phyloP scores from a whole-genome alignment of 2,329 filamentous ascomycete genomes.

The Aspergillus neoniger region DNA sequence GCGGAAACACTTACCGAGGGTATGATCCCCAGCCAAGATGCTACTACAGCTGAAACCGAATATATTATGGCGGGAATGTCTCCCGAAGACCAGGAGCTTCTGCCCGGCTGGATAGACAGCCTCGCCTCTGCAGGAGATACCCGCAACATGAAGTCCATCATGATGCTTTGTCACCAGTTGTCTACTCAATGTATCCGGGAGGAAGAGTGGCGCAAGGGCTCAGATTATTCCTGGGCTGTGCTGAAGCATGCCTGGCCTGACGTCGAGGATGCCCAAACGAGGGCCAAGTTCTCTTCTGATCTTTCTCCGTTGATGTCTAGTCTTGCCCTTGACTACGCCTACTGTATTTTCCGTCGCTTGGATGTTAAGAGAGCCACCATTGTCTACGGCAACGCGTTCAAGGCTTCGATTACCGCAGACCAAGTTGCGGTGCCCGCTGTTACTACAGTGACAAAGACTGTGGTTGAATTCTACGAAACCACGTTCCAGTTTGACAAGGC shows the following conservation, averaged over 20 bases:
- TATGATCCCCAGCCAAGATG: constrained; percentile 21
- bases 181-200: constrained; percentile 35
- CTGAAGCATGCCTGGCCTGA: constrained; percentile 37
- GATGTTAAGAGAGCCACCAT: constrained; percentile 31
- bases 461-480: constrained; percentile 41
- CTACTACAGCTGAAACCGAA: constrained; percentile 15
- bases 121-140: constrained; percentile 31
- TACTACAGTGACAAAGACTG: constrained; percentile 35
- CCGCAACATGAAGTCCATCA: constrained; percentile 26
- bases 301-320: constrained; percentile 35
- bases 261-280: constrained; percentile 31
- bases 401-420: constrained; percentile 33
- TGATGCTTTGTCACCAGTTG: constrained; percentile 36
- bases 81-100: constrained; percentile 30
- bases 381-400: constrained; percentile 39
- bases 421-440: constrained; percentile 35
- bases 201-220: constrained; percentile 34
- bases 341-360: constrained; percentile 37
- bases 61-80: constrained; percentile 26
- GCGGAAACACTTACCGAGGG: constrained; percentile 32
- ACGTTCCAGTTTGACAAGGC: constrained; percentile 41
- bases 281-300: constrained; percentile 32
- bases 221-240: constrained; percentile 31
- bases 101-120: constrained; percentile 35
- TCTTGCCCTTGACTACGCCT: constrained; percentile 35